phyloP scores from a whole-genome alignment of 495 filamentous ascomycete species.

The Neurospora sp. region DNA sequence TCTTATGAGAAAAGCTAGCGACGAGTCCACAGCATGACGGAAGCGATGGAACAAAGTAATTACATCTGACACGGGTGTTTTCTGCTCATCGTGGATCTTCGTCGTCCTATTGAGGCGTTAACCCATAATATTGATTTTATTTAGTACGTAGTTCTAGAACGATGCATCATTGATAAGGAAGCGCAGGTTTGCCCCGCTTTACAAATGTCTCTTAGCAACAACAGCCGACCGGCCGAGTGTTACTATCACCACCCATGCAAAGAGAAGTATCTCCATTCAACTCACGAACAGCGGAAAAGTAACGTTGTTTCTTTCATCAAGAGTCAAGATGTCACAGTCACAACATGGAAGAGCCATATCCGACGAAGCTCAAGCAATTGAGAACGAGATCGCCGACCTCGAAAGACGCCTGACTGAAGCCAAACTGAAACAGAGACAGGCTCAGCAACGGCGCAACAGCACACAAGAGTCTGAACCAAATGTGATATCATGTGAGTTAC shows the following conservation, averaged over 20 bases:
- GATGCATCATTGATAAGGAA: not conserved
- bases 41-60: not conserved
- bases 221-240: not conserved
- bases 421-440: constrained; percentile 14
- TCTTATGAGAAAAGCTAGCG: not conserved
- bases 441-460: not conserved
- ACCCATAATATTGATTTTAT: not conserved
- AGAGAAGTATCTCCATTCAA: not conserved
- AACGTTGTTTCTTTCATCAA: not conserved
- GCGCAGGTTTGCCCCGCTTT: not conserved
- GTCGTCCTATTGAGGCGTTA: not conserved
- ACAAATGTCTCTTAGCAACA: not conserved
- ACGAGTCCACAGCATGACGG: not conserved
- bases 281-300: not conserved
- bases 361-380: constrained; percentile 6
- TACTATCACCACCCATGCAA: not conserved
- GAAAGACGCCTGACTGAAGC: constrained; percentile 28
- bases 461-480: not conserved
- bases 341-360: not conserved
- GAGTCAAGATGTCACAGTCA: not conserved
- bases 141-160: not conserved
- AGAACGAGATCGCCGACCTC: constrained; percentile 26
- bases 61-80: not conserved
- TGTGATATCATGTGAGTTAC: not conserved
- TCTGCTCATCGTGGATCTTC: not conserved